A percentile compares a stretch with the other conserved stretches of the same genome.
These are phyloP conservation scores for Naganishia sp. DNA, from an alignment of 1,284 basidiomycete genomes.

Conservation along the genomic window DNA sequence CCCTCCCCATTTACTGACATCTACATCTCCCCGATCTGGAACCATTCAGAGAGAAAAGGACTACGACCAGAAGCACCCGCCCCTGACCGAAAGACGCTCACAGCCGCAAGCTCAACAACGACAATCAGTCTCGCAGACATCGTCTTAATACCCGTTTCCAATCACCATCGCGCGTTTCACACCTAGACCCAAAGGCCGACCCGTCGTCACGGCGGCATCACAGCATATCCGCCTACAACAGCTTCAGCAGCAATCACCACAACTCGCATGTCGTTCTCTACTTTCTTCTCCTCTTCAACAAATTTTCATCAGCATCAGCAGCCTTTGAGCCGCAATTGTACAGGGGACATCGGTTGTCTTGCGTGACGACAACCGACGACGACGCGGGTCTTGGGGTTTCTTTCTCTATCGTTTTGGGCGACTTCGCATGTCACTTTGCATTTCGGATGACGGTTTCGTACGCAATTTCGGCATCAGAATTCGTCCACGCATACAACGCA, in stretches of 20 bases:
- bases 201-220: background rate
- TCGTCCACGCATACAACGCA: no score
- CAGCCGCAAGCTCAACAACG: conserved; percentile 20
- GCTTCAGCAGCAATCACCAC: background rate
- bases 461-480: no score
- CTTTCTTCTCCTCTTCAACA: background rate
- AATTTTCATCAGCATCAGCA: background rate
- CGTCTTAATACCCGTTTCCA: background rate
- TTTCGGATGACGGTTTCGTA: no score
- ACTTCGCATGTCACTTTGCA: no score
- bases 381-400: conserved; percentile 1
- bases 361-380: conserved; percentile 1
- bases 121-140: background rate
- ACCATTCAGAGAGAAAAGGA: conserved; percentile 32
- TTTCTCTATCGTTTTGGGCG: background rate
- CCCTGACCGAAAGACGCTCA: conserved; percentile 31
- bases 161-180: background rate
- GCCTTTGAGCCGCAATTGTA: conserved; percentile 4
- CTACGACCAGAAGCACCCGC: conserved; percentile 36
- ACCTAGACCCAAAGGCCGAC: background rate
- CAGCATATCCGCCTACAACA: background rate
- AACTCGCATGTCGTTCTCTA: background rate
- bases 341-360: conserved; percentile 1
- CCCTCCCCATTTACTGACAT: no score
- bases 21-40: no score